Evolutionary conservation across 331 rosid genomes (phyloP).

Genomic region (Malus hybrid): DNA sequence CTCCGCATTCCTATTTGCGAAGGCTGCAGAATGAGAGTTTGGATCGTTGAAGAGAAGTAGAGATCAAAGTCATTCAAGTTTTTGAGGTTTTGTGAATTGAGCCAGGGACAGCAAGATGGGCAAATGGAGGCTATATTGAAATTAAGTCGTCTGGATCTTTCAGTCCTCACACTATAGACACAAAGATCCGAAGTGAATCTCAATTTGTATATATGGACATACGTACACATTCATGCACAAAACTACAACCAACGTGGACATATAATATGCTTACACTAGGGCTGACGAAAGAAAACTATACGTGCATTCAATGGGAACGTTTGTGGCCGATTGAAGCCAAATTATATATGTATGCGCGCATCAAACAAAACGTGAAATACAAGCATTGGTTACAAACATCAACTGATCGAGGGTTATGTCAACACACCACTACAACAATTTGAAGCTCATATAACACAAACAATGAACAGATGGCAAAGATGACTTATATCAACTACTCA

Average conservation of each 20-base stretch:
- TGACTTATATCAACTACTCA: neutral
- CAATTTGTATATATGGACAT: neutral
- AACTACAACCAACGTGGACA: neutral
- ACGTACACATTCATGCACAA: neutral
- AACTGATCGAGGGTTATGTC: neutral
- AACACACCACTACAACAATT: neutral
- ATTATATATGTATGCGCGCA: neutral
- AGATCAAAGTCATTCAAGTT: too few species aligned
- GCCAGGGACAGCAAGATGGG: too few species aligned
- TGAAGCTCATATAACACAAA: neutral
- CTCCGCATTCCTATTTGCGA: fast-evolving
- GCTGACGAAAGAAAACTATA: neutral
- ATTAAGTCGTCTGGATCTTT: too few species aligned
- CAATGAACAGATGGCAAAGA: too few species aligned
- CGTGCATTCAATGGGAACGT: neutral
- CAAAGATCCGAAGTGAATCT: too few species aligned
- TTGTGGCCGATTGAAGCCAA: neutral
- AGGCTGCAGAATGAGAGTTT: too few species aligned
- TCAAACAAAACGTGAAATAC: neutral
- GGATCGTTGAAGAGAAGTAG: too few species aligned
- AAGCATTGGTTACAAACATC: neutral
- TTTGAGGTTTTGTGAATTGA: too few species aligned
- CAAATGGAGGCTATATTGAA: too few species aligned
- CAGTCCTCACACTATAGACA: fast-evolving
- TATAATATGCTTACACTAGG: neutral